Conservation (phyloP, 805 yeast genomes). For the Torulaspora gathmanii region DNA sequence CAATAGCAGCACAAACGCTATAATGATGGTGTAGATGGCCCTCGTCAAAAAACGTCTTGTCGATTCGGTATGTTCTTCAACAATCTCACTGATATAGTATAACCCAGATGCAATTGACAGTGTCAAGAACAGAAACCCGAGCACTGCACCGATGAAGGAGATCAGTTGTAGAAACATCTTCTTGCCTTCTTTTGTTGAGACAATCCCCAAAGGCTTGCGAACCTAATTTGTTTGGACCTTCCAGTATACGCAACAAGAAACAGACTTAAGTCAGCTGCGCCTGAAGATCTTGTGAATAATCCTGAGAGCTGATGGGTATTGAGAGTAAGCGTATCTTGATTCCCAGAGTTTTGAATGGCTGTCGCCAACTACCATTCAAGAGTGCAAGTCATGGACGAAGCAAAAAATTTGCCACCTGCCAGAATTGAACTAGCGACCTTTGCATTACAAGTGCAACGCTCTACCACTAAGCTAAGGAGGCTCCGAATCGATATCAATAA, state of each 20-base stretch:
- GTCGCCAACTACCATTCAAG: background rate
- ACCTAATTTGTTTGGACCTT: background rate
- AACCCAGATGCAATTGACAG: constrained; percentile 82
- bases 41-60: constrained; percentile 66
- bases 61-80: constrained; percentile 87
- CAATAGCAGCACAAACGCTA: constrained; percentile 50
- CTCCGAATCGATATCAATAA: constrained; percentile 29
- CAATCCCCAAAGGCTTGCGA: background rate
- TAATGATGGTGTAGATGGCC: constrained; percentile 59
- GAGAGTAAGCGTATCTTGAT: no score
- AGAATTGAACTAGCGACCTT: constrained; percentile 94
- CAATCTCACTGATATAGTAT: constrained; percentile 84
- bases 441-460: constrained; percentile 99
- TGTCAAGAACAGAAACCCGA: constrained; percentile 59
- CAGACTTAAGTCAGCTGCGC: background rate
- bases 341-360: background rate
- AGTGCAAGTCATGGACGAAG: background rate
- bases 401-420: constrained; percentile 62
- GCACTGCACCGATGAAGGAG: constrained; percentile 54
- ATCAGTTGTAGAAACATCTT: constrained; percentile 55
- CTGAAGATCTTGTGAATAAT: background rate
- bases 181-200: background rate
- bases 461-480: constrained; percentile 99
- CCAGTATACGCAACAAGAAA: no score
- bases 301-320: background rate